Evolutionary conservation across 768 basidiomycete species (phyloP).

Genomic region (Podaxis rugospora): DNA sequence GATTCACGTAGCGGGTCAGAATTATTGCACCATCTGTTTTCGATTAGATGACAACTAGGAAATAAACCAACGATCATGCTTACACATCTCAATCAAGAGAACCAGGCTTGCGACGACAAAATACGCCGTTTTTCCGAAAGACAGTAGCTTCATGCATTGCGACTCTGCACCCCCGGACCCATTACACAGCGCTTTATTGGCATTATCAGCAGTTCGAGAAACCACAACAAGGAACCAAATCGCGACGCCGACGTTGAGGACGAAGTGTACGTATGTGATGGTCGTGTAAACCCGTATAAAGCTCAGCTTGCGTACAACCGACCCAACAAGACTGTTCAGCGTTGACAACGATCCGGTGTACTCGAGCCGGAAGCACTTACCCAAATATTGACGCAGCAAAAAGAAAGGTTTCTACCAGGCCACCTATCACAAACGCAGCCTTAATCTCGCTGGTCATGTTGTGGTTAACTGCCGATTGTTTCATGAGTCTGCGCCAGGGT

Average conservation of each 20-base stretch:
- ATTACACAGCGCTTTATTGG: conserved; percentile 41
- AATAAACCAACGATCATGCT: conserved; percentile 21
- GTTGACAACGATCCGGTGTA: conserved; percentile 18
- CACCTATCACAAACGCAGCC: conserved; percentile 45
- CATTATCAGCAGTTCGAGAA: conserved; percentile 38
- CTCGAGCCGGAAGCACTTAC: conserved; percentile 27
- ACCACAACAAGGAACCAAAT: conserved; percentile 48
- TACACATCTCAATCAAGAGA: conserved; percentile 54
- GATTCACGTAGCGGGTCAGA: conserved; percentile 49
- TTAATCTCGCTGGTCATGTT: conserved; percentile 29
- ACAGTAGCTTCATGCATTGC: conserved; percentile 41
- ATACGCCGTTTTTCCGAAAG: conserved; percentile 41
- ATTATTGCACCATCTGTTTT: conserved; percentile 49
- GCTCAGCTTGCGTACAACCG: conserved; percentile 54
- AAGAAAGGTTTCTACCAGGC: conserved; percentile 49
- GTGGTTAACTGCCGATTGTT: conserved; percentile 24
- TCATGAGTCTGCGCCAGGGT: not conserved
- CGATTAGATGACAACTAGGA: conserved; percentile 3
- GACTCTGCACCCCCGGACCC: conserved; percentile 31
- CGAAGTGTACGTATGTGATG: conserved; percentile 53
- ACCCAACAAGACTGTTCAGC: conserved; percentile 46
- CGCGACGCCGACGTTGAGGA: conserved; percentile 50
- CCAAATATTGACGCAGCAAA: conserved; percentile 52
- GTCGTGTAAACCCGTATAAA: conserved; percentile 55
- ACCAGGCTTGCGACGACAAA: conserved; percentile 39